Base-by-base conservation (phyloP, 352 stramenopile species). In the Phytophthora tentaculata region DNA sequence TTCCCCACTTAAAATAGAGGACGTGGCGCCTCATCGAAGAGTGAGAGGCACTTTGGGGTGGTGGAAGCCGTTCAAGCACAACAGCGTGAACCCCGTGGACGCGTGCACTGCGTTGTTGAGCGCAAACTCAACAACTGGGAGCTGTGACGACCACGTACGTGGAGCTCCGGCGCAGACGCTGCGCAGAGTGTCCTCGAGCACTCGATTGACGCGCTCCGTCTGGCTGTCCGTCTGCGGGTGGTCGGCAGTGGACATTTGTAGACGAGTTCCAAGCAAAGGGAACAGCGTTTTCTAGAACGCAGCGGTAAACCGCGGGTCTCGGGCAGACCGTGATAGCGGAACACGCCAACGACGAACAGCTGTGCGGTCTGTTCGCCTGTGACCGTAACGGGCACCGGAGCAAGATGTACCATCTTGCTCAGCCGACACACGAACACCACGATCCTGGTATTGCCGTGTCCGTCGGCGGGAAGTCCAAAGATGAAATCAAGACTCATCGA, bases 361-460 rank as follows among this genome's bases (percentile, higher is more conserved):
- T 5, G 13, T 2, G 67, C 65, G 24, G 32, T 16, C 57, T 55
- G 3, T 64, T 61, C 12, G 6, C 64, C 65, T 0, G 58, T 62
- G 37, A 80, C 64, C 0, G 52, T 52, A 3, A 8, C 39, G 5
- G 39, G 39, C 13, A 45, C 39, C 16, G 64, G 17, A 23, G 54
- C 48, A 29, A 77, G 58, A 29, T 80, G 61, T 0, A 69, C 16
- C 62, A 71, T 77, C 61, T 76, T 80, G 29, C 65, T 80, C 43
- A 80, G 64, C 6, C 60, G 59, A 4, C 77, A 67, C 14, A 81
- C 69, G 13, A 77, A 66, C 5, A 77, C 69, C 1, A 80, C 9
- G 17, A 80, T 64, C 0, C 66, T 60, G 0, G 62, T 73, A 16
- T 66, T 58, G 5, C 50, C 57, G 0, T 39, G 17, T 0, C 4